These are phyloP conservation scores for Geoglossum cookeanum DNA, from an alignment of 2,329 filamentous ascomycete species.

Conservation along the genomic window DNA sequence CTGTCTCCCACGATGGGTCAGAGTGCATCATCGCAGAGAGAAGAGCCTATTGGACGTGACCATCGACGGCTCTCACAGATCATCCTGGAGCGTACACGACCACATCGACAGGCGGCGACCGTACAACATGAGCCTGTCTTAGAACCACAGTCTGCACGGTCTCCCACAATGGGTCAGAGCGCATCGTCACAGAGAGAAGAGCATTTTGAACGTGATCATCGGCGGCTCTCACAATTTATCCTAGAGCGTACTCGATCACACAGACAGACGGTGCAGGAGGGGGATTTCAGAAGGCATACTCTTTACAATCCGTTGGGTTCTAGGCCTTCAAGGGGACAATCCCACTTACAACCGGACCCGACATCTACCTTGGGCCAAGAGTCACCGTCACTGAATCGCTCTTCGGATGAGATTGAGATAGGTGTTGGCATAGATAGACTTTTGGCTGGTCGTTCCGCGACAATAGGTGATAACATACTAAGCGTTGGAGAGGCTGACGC, in stretches of 20 bases:
- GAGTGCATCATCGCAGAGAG: constrained; percentile 3
- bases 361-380: background rate
- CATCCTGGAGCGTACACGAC: background rate
- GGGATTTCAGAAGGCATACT: background rate
- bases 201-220: background rate
- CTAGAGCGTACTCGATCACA: background rate
- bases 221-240: constrained; percentile 1
- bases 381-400: background rate
- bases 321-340: background rate
- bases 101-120: background rate
- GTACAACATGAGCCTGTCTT: background rate
- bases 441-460: background rate
- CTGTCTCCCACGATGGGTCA: constrained; percentile 3
- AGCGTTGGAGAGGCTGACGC: background rate
- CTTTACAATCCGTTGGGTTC: background rate
- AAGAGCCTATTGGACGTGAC: constrained; percentile 1
- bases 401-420: background rate
- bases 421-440: background rate
- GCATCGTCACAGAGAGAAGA: constrained; percentile 4
- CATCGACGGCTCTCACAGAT: constrained; percentile 1
- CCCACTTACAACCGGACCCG: background rate
- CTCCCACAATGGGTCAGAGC: constrained; percentile 3
- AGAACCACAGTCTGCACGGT: background rate
- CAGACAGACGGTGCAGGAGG: background rate
- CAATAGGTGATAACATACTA: background rate